Evolutionary conservation across 1,284 basidiomycete genomes (phyloP), one percentile per base, ranked within the genome.

Genomic region (Sparassis latifolia): DNA sequence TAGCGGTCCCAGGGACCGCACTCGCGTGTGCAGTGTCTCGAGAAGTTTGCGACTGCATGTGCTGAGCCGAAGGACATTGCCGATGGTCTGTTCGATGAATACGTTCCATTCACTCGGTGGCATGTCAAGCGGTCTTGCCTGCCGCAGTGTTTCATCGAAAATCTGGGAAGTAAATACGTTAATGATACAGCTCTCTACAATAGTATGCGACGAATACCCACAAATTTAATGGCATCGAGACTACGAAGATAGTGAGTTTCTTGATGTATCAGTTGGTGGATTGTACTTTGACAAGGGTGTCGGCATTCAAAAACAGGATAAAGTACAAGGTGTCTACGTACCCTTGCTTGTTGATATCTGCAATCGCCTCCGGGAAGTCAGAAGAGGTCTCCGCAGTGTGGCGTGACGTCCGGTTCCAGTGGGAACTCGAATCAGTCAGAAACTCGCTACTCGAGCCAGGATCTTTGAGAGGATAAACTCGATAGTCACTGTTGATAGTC

Each of bases 221-320:
- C 84, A 4, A 76, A 74, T 60, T 97, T 91, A 41, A 98, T 79
- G 3, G 86, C 79, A 52, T 92, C 84, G 3, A 99, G 77, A 64
- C 98, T 96, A 42, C 86, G 82, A 39, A 95, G 75, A 64, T 97
- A 98, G 61, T 92, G 86, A 59, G 90, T 86, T 68, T 99, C 96
- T 55, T 92, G 89, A 61, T 80, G 81, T 55, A 99, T 89, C 38
- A 95, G 84, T 67, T 95, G 94, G 61, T 89, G 85, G 49, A 99
- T 96, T 61, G 96, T 87, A n/a, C 84, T 87, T 10, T 5, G n/a
- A 20, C 12, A 30, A 4, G 10, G 12, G 20, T 20, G 20, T 20
- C 20, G n/a, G 7, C n/a, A 30, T 28, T 39, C 20, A 39, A 32
- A 12, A 43, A 42, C 1, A 44, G 45, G 33, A 52, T 45, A 9